These are phyloP conservation scores for Pistacia integerrima DNA, from an alignment of 345 rosid genomes.

Conservation along the genomic window DNA sequence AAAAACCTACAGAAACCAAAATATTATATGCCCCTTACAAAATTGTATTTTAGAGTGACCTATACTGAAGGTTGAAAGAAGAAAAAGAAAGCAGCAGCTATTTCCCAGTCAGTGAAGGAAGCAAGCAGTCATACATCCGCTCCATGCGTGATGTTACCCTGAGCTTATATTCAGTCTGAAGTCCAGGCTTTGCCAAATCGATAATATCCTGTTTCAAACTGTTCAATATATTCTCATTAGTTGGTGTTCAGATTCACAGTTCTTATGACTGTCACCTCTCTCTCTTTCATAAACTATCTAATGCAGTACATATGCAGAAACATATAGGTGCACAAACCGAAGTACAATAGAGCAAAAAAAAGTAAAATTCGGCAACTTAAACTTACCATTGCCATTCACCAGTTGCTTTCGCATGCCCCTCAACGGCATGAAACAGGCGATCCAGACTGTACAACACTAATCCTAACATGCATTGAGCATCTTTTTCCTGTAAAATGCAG, in stretches of 20 bases:
- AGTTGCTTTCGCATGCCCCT: constrained; percentile 71
- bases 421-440: constrained; percentile 65
- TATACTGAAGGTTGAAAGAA: not conserved
- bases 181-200: constrained; percentile 69
- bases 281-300: not conserved
- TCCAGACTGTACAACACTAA: constrained; percentile 72
- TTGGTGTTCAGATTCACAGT: not conserved
- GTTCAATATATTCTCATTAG: constrained; percentile 31
- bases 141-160: constrained; percentile 63
- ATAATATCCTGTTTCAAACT: constrained; percentile 83
- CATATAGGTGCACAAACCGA: not conserved
- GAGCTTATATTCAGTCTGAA: constrained; percentile 65
- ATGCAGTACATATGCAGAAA: not conserved
- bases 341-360: not conserved
- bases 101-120: constrained; percentile 55
- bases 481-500: constrained; percentile 57
- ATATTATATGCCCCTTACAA: not conserved
- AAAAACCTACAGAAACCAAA: not conserved
- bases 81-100: constrained; percentile 22
- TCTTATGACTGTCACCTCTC: not conserved
- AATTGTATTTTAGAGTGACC: constrained; percentile 9
- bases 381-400: constrained; percentile 92
- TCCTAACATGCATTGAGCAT: constrained; percentile 76
- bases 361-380: not conserved
- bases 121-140: constrained; percentile 75